Conservation (phyloP, 352 stramenopile genomes). For the Elongisporangium undulatum region DNA sequence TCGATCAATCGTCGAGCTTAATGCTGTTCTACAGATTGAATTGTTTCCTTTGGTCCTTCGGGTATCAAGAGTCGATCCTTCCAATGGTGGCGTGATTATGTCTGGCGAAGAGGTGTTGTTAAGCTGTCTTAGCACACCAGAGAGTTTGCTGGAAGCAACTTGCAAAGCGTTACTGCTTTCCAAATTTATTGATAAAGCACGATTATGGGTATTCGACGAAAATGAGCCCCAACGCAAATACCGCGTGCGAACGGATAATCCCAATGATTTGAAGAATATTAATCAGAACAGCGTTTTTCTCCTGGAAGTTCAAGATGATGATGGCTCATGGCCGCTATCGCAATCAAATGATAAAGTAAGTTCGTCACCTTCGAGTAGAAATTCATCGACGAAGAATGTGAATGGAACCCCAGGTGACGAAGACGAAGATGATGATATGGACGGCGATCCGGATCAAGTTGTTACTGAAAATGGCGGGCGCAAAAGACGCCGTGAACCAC, state of each 20-base stretch:
- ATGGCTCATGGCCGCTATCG: constrained; percentile 82
- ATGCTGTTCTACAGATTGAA: constrained; percentile 50
- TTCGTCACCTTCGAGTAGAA: constrained; percentile 24
- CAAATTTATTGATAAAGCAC: constrained; percentile 69
- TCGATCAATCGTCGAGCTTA: constrained; percentile 43
- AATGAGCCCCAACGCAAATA: constrained; percentile 65
- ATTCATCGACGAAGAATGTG: background rate
- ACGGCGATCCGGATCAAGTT: background rate
- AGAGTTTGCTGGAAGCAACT: constrained; percentile 57
- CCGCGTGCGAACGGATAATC: constrained; percentile 37
- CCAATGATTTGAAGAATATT: constrained; percentile 47
- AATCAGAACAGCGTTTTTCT: constrained; percentile 77
- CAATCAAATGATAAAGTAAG: constrained; percentile 43
- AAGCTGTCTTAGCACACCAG: constrained; percentile 54
- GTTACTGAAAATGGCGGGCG: constrained; percentile 7
- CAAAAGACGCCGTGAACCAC: constrained; percentile 42
- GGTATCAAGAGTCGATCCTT: constrained; percentile 63
- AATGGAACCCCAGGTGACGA: constrained; percentile 9
- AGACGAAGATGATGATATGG: constrained; percentile 13
- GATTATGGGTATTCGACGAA: constrained; percentile 83
- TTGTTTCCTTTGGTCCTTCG: constrained; percentile 78
- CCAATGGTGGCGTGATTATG: constrained; percentile 64
- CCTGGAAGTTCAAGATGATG: constrained; percentile 78
- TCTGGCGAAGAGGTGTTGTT: constrained; percentile 79
- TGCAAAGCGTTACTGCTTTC: constrained; percentile 68